Base-by-base conservation (phyloP, 148 eudicot genomes). In the Rhododendron vialii region DNA sequence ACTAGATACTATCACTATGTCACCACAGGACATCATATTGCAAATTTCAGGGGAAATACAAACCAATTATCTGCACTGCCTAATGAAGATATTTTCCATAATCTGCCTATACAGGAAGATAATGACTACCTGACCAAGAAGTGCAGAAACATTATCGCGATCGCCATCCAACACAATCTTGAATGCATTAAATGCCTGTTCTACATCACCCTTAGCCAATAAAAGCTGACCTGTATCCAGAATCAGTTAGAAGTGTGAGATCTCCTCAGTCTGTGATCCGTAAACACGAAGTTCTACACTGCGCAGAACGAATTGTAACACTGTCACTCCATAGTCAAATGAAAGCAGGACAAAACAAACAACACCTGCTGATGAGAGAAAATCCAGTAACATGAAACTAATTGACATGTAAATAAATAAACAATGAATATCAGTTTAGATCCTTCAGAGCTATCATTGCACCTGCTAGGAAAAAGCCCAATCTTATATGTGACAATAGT, bases 121-220 rank as follows among this genome's bases (percentile, higher is more conserved):
- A 84, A 28, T 9, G 65, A 51, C 36, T 92, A 97, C 99, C 98
- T 97, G 98, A 83, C 99, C 99, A 87, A 97, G 99, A 87, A 97
- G 98, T 89, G 99, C 99, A 86, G 98, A 94, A 86, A 97, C 93
- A 89, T 97, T 94, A 85, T 97, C 95, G 47, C 89, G 93, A 86
- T 97, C 98, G 47, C 98, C 98, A 88, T 94, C 99, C 84, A 95
- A 88, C 87, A 97, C 95, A 90, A 97, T 97, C 89, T 92, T 97
- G 89, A 97, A 97, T 76, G 95, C 92, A 87, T 92, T 90, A 88
- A 88, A 90, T 55, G 99, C 99, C 86, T 92, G 96, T n/a, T 97
- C 99, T 33, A 91, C 83, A 61, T 97, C 98, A 87, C 98, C 98
- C 89, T 93, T 95, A 33, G 98, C 98, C 77, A 97, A 91, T 88